Evolutionary conservation across 139 green algal genomes (phyloP).

Genomic region (Chlamydomonas schloesseri): DNA sequence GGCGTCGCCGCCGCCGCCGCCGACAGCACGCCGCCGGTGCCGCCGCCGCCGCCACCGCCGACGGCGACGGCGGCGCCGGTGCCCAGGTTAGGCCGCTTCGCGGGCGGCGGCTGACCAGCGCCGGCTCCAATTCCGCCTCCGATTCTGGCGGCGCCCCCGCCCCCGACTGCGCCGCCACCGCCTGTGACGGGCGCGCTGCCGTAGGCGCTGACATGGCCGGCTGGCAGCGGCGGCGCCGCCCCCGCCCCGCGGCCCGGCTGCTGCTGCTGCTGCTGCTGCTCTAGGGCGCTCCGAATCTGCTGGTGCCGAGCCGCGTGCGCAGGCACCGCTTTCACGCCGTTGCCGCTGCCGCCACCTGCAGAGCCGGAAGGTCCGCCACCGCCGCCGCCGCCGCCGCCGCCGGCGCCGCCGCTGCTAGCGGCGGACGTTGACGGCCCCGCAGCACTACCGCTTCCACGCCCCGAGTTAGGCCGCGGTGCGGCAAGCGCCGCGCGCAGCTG

Average conservation of each 20-base stretch:
- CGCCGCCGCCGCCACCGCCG: background rate
- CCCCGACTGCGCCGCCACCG: too few species aligned
- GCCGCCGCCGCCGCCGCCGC: background rate
- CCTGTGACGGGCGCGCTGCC: background rate
- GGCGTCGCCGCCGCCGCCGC: background rate
- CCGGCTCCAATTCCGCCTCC: too few species aligned
- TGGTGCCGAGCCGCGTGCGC: too few species aligned
- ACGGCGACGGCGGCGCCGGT: background rate
- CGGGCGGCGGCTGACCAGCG: conserved; percentile 4
- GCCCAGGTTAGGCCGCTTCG: conserved; percentile 27
- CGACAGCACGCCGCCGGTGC: conserved; percentile 4
- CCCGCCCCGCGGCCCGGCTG: too few species aligned
- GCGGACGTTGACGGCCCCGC: background rate
- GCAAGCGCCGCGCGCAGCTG: conserved; percentile 4
- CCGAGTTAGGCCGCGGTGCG: too few species aligned
- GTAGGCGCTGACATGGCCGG: conserved; percentile 9
- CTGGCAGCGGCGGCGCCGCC: background rate
- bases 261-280: background rate
- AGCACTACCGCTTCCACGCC: too few species aligned
- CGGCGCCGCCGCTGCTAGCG: background rate
- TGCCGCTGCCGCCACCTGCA: background rate
- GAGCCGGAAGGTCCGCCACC: too few species aligned
- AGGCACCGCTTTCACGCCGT: too few species aligned
- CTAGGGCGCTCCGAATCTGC: too few species aligned
- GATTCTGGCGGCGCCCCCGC: background rate